Base-by-base conservation (phyloP, 805 yeast species). In the Starmerella powellii region DNA sequence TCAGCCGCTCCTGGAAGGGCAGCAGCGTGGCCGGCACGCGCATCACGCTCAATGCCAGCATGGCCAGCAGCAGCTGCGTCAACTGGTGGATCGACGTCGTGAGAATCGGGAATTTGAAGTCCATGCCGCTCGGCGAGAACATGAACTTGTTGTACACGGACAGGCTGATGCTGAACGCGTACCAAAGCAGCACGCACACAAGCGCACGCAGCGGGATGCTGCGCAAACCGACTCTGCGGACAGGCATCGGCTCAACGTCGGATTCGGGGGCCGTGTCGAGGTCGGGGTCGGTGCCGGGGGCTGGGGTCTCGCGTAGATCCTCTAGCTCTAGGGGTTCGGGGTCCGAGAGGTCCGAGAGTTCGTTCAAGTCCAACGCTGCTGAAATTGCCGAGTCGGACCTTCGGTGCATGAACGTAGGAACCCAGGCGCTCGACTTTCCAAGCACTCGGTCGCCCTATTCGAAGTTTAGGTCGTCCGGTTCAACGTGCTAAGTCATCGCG, bases 141-240 rank as follows among this genome's bases (percentile, higher is more conserved):
- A 88, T 88, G 96, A 96, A 86, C 64, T 87, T 87, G 67, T 91
- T 91, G 64, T 88, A 91, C 31, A 64, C 57, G 6, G 65, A 60
- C 13, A 64, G 47, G 4, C 63, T 47, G 16, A 64, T 55, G 15
- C 66, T 61, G 46, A 63, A 64, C 8, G 52, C 33, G 47, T 63
- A 64, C 67, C 67, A 61, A 20, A 52, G 42, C 3, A 52, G 29
- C 24, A 59, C 48, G 20, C 40, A 49, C 13, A 45, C 19, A 3
- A 45, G 16, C 2, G 57, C 53, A 6, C 50, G 36, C 5, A 40
- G 4, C 8, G n/a, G 20, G 28, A 44, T 17, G 3, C 38, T 18
- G 12, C 34, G 3, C 20, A 31, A 4, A 4, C 17, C n/a, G 17
- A 4, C 11, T 8, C 24, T 6, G 15, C 10, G 8, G 10, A 23